Base-by-base conservation (phyloP, 2,329 filamentous ascomycete genomes). In the Phoma sp. region DNA sequence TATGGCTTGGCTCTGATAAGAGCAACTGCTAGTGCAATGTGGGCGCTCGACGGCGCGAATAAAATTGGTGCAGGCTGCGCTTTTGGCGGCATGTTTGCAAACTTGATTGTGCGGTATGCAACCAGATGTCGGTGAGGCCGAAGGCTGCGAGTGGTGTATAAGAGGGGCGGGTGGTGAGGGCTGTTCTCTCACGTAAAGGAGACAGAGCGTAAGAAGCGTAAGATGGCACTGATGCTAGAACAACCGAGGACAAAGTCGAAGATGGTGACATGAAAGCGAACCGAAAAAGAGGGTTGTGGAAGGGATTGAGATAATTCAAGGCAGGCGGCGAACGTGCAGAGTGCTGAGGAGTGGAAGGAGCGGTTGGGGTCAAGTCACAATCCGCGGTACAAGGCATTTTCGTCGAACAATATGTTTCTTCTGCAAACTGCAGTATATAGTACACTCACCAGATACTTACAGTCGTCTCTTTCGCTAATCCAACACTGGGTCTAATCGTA, bases 1-100 rank as follows among this genome's bases (percentile, higher is more conserved):
- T 55, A 36, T 5, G 78, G 77, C 51, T 77, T 80, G 2, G 69
- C 67, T 18, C 64, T 66, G n/a, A 78, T 56, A n/a, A 77, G 58
- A 4, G 70, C 68, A 34, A 76, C 57, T 6, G 73, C 74, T 14
- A 74, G 60, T 3, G 74, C 72, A 15, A 72, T 47, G 34, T 74
- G 69, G 10, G 69, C 53, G 12, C 34, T 39, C 5, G 68, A 64
- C 21, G 68, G 71, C 6, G 57, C 26, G 20, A 56, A 37, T 3
- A 25, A 20, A 15, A 36, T 12, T n/a, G 50, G 21, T 14, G 28
- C 18, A n/a, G 42, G 28, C 28, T 49, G 51, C 29, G n/a, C 26
- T 49, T 46, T 54, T 4, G 45, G n/a, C 12, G 45, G 34, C 51
- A 54, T 54, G 6, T 7, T 10, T 43, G 11, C 15, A 9, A 4